Conservation (phyloP, 768 basidiomycete genomes). For the Artomyces pyxidatus region DNA sequence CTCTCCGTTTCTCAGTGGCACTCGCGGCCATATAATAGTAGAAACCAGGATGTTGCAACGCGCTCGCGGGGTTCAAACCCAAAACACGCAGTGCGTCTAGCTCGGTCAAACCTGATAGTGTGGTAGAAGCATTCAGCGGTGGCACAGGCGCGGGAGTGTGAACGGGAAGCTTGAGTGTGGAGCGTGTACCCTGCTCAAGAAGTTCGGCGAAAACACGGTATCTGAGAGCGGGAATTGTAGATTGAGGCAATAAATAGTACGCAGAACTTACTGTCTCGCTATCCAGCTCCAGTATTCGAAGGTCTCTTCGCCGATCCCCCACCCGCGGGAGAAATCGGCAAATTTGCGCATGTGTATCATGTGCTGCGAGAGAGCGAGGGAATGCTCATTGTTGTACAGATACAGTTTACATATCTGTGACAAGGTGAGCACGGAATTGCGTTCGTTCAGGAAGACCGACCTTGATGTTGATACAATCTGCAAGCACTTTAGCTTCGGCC, state of each 20-base stretch:
- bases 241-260: not conserved
- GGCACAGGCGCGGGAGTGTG: slow-evolving; percentile 37
- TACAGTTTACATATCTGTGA: slow-evolving; percentile 80
- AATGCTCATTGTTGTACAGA: slow-evolving; percentile 83
- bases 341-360: slow-evolving; percentile 81
- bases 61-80: slow-evolving; percentile 72
- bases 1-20: slow-evolving; percentile 71
- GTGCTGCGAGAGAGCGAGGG: slow-evolving; percentile 74
- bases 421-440: not conserved
- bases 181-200: slow-evolving; percentile 69
- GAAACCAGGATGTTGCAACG: slow-evolving; percentile 86
- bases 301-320: slow-evolving; percentile 95
- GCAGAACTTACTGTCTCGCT: slow-evolving; percentile 69
- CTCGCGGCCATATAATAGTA: slow-evolving; percentile 87
- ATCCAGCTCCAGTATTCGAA: slow-evolving; percentile 99
- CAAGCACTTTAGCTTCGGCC: slow-evolving; percentile 97
- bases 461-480: slow-evolving; percentile 89
- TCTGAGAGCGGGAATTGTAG: slow-evolving; percentile 31
- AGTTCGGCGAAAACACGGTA: slow-evolving; percentile 88
- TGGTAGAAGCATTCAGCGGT: slow-evolving; percentile 18
- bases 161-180: slow-evolving; percentile 53
- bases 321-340: slow-evolving; percentile 77
- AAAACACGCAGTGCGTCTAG: slow-evolving; percentile 52
- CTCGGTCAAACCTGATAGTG: slow-evolving; percentile 33
- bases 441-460: slow-evolving; percentile 28